These are phyloP conservation scores for Gymnopilus junonius DNA, from an alignment of 768 basidiomycete species.

Conservation along the genomic window DNA sequence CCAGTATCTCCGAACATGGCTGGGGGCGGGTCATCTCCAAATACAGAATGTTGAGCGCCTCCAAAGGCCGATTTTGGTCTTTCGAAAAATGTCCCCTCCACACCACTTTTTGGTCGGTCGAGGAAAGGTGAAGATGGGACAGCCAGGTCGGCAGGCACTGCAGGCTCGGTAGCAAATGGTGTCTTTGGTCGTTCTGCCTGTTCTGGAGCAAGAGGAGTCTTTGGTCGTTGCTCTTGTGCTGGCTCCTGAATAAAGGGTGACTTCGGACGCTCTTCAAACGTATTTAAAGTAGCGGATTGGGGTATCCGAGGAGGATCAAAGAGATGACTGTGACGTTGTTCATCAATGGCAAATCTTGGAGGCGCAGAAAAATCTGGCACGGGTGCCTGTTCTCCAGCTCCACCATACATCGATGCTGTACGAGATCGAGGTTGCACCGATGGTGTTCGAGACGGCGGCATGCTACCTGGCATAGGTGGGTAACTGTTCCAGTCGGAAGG, in stretches of 20 bases:
- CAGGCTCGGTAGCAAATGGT: conserved; percentile 4
- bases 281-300: conserved; percentile 10
- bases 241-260: conserved; percentile 10
- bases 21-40: conserved; percentile 15
- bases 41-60: conserved; percentile 23
- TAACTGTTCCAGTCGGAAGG: conserved; percentile 18
- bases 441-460: conserved; percentile 20
- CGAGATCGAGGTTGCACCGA: conserved; percentile 23
- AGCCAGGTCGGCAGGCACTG: conserved; percentile 8
- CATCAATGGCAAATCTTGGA: conserved; percentile 23
- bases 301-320: conserved; percentile 20
- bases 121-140: conserved; percentile 27
- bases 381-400: conserved; percentile 11
- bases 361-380: conserved; percentile 17
- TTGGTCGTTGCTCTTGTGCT: conserved; percentile 1
- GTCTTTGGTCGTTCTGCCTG: conserved; percentile 4
- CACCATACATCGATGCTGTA: conserved; percentile 18
- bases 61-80: conserved; percentile 26
- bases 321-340: conserved; percentile 23
- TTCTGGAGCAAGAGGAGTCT: conserved; percentile 21
- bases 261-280: conserved; percentile 13
- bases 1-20: conserved; percentile 28
- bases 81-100: conserved; percentile 23
- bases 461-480: conserved; percentile 8
- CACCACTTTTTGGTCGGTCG: conserved; percentile 25